A percentile compares a stretch with the other conserved stretches of the same genome.
Conservation (phyloP, 2,329 filamentous ascomycete genomes). For the Drechslerella dactyloides region DNA sequence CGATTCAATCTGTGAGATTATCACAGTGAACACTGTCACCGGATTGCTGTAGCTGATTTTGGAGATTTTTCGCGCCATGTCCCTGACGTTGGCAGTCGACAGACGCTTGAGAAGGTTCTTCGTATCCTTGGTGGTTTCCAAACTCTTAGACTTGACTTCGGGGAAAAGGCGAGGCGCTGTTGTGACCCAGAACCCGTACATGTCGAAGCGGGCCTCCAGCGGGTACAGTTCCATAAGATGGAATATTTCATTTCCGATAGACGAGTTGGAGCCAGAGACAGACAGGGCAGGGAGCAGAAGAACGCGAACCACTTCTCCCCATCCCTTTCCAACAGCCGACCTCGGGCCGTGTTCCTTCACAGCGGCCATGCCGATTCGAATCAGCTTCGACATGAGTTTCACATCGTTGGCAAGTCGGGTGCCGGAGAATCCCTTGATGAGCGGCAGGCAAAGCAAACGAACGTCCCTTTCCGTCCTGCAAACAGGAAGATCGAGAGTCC, state of each 20-base stretch:
- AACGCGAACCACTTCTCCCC: slow-evolving; percentile 82
- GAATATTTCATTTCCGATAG: slow-evolving; percentile 84
- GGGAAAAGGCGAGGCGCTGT: slow-evolving; percentile 70
- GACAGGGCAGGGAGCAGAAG: slow-evolving; percentile 88
- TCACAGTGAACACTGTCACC: slow-evolving; percentile 86
- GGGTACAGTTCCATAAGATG: slow-evolving; percentile 80
- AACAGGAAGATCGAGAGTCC: slow-evolving; percentile 88
- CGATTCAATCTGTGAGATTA: slow-evolving; percentile 86
- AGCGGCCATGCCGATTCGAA: slow-evolving; percentile 82
- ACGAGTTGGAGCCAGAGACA: slow-evolving; percentile 81
- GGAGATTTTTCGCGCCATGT: slow-evolving; percentile 85
- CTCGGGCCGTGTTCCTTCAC: slow-evolving; percentile 58
- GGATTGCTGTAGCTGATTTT: slow-evolving; percentile 93
- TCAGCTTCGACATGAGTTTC: slow-evolving; percentile 76
- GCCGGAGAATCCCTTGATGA: slow-evolving; percentile 84
- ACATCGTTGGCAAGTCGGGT: slow-evolving; percentile 88
- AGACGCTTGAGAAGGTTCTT: slow-evolving; percentile 86
- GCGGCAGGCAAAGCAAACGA: slow-evolving; percentile 65
- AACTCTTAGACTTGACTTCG: slow-evolving; percentile 79
- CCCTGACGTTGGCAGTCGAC: slow-evolving; percentile 81
- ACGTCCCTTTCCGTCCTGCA: slow-evolving; percentile 91
- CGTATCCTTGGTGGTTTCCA: slow-evolving; percentile 77
- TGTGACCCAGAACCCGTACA: slow-evolving; percentile 93
- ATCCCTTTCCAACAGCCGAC: slow-evolving; percentile 63
- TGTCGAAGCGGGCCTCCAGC: slow-evolving; percentile 76